Base-by-base conservation (phyloP, 202 grass and related monocot species). In the Panicum virgatum region DNA sequence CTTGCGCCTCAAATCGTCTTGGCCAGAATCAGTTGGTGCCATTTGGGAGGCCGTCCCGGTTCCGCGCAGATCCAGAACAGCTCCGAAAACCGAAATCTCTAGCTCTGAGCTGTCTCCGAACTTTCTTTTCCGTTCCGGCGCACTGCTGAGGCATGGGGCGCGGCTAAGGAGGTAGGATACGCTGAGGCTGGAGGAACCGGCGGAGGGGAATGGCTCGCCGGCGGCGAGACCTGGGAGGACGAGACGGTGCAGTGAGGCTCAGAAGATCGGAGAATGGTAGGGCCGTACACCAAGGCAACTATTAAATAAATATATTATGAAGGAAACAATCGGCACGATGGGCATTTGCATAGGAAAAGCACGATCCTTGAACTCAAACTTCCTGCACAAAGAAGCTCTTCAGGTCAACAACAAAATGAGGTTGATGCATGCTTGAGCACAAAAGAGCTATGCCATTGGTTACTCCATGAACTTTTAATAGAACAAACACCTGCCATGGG, bases 61-160 rank as follows among this genome's bases (percentile, higher is more conserved):
- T 78, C 74, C 46, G 22, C 22, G 45, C 69, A 71, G 83, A 79
- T 85, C 83, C 75, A 53, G 65, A 23, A 5, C 47, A 9, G 51
- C 18, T 23, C 12, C 9, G 65, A 44, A 44, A 34, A 34, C 32
- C 2, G 3, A 34, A 6, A 61, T n/a, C 62, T 29, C 48, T 9
- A 66, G 25, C 8, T 68, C 19, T 29, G 2, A 43, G 5, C 62
- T 45, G n/a, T 38, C 57, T 20, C n/a, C 1, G 15, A 42, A 29
- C 69, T 82, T 12, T 34, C n/a, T 34, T 7, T 19, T 15, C n/a
- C 29, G 32, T 40, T 64, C 14, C 6, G 38, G 32, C 53, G 8
- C 30, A 0, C 53, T n/a, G 60, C 19, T 38, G 32, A 3, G 34
- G 1, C 69, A 38, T 39, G 19, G 7, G 20, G 1, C 3, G 3